A percentile compares a stretch with the other conserved stretches of the same genome.
These are phyloP conservation scores for Triadica sebifera DNA, from an alignment of 345 rosid genomes.

Conservation along the genomic window DNA sequence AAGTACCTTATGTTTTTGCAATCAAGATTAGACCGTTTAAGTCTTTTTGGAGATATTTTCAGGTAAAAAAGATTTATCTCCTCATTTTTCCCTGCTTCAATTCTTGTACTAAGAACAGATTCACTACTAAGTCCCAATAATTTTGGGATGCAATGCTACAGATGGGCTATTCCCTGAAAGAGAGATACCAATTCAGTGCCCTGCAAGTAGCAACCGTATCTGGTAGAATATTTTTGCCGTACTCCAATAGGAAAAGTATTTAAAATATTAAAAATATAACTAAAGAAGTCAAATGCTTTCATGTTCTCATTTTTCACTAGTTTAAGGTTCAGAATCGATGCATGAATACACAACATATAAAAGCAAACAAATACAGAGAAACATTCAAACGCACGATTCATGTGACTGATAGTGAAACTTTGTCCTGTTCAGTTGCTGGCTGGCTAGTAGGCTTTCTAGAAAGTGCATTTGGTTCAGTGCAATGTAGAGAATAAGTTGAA, in stretches of 20 bases:
- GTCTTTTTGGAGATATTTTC: too few species aligned
- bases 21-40: too few species aligned
- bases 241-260: background rate
- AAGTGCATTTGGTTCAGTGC: background rate
- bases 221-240: too few species aligned
- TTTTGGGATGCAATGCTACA: too few species aligned
- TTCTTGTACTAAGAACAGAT: too few species aligned
- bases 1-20: background rate
- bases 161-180: too few species aligned
- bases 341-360: background rate
- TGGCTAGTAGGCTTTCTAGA: background rate
- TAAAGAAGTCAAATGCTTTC: background rate
- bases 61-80: too few species aligned
- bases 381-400: background rate
- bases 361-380: background rate
- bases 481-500: background rate
- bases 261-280: background rate
- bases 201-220: too few species aligned
- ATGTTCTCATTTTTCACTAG: too few species aligned
- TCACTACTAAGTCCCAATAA: too few species aligned
- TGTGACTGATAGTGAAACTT: background rate
- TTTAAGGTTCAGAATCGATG: background rate
- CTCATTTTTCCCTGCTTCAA: too few species aligned
- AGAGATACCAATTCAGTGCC: too few species aligned
- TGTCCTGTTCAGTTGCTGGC: background rate